Base-by-base conservation (phyloP, 2,329 filamentous ascomycete species). In the Phialemonium atrogriseum region DNA sequence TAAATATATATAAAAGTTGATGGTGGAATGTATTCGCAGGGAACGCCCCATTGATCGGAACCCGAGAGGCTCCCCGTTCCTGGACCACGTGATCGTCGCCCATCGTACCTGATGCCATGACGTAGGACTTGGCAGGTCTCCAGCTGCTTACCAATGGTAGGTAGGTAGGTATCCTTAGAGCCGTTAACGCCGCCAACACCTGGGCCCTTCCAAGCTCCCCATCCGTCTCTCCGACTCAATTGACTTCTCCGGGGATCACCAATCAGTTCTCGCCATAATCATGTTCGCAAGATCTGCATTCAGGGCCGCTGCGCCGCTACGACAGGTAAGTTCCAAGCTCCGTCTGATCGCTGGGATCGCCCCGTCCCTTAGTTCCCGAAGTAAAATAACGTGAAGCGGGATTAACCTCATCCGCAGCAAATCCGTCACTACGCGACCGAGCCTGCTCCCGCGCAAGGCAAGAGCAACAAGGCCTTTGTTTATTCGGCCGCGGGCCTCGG, bases 251-350 rank as follows among this genome's bases (percentile, higher is more conserved):
- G 18, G 9, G 19, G 10, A 26, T 24, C 35, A 18, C 15, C n/a
- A 22, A 17, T 22, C 19, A 14, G 11, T 26, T n/a, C 25, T 23
- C 24, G 34, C 13, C 14, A 41, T 38, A 43, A 73, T 52, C 44
- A 82, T 85, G 77, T 80, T 84, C 51, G 68, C 79, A 40, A 68
- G 80, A 65, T 68, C 76, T 48, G 64, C 67, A 42, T 68, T 82
- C 52, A 71, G 78, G 52, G 70, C 78, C 47, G 70, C 70, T 33
- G 74, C 77, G 61, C 77, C 80, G 44, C 56, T 83, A 44, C 74
- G 68, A 57, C 71, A 71, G 62, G 80, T 84, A 62, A 53, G 72
- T 48, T 35, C 21, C 24, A 27, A 28, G 32, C 32, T 21, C 32
- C 12, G 19, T 26, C 19, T 16, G 18, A 27, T 11, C 22, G 12